Evolutionary conservation across 305 asterid species (phyloP), one percentile per base, ranked within the genome.

Genomic region (Fraxinus nigra): DNA sequence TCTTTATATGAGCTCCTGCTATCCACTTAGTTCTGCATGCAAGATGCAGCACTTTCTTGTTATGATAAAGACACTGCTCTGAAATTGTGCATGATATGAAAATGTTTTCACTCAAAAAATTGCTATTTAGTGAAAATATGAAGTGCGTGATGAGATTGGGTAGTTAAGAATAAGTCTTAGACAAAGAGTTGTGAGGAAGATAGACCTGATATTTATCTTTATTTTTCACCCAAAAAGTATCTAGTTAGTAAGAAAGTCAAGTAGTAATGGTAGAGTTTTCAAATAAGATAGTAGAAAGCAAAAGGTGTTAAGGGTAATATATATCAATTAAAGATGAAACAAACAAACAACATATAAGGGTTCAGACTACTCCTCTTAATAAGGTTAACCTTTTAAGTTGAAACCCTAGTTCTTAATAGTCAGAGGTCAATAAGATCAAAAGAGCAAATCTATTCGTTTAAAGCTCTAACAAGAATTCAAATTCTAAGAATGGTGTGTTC

Each of bases 61-160:
- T 79, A 70, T 56, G 81, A 76, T 48, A 63, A 40, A 59, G 69
- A 84, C 54, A n/a, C 22, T 22, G 9, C 67, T 77, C 46, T 51
- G 79, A 76, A 18, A 3, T 65, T 74, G 63, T 69, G 38, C 72
- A 70, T 70, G 40, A 43, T 59, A 59, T 59, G 69, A 59, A 20
- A 22, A 22, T 65, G 34, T 10, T 63, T 3, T 0, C 34, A 24
- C 30, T 65, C 35, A 24, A 9, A 32, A 24, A 59, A 20, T 59
- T 59, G 30, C 13, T 59, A 59, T 20, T 54, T 26, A 65, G 34
- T 63, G 72, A 22, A 65, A 24, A 26, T 22, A 30, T 67, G 74
- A 13, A 67, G 74, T 26, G 37, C 35, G 8, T 13, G 18, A 20
- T 59, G 30, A 59, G 69, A 59, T 59, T 59, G 30, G 69, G 30